Evolutionary conservation across 2,329 filamentous ascomycete genomes (phyloP).

Genomic region (Pseudogymnoascus sp.): DNA sequence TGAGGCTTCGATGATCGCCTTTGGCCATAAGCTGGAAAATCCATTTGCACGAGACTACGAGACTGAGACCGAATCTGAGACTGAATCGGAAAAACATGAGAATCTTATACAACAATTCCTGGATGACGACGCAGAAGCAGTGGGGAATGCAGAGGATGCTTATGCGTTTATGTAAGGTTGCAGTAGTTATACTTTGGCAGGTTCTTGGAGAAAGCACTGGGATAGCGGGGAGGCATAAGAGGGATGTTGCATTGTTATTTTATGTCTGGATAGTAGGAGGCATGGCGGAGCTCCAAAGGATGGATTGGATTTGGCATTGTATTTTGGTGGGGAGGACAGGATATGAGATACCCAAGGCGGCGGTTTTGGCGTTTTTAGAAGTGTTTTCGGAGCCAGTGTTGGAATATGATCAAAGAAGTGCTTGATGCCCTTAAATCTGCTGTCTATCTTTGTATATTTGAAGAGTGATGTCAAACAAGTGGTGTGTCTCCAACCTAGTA

Average conservation of each 20-base stretch:
- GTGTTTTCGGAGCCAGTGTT: not conserved
- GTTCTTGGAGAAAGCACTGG: not conserved
- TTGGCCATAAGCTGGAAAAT: not conserved
- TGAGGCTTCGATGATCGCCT: not conserved
- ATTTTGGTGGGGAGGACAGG: not conserved
- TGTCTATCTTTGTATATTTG: not conserved
- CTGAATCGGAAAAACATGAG: not conserved
- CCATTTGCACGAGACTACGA: not conserved
- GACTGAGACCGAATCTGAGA: not conserved
- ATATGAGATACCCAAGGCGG: not conserved
- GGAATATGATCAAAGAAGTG: not conserved
- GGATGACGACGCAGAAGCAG: too few relatives aligned
- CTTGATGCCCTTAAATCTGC: not conserved
- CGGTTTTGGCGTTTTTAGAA: not conserved
- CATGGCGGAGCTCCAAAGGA: not conserved
- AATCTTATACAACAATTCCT: not conserved
- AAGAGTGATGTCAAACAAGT: not conserved
- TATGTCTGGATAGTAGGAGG: not conserved
- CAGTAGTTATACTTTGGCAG: not conserved
- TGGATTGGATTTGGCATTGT: not conserved
- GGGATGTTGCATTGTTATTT: not conserved
- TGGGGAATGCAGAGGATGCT: too few relatives aligned
- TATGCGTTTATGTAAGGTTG: not conserved
- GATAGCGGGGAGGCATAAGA: too few relatives aligned
- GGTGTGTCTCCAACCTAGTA: not conserved